Percentiles rank a stretch among this genome's conserved stretches.
phyloP scores from a whole-genome alignment of 352 stramenopile genomes.

The Phytophthora ramorum region DNA sequence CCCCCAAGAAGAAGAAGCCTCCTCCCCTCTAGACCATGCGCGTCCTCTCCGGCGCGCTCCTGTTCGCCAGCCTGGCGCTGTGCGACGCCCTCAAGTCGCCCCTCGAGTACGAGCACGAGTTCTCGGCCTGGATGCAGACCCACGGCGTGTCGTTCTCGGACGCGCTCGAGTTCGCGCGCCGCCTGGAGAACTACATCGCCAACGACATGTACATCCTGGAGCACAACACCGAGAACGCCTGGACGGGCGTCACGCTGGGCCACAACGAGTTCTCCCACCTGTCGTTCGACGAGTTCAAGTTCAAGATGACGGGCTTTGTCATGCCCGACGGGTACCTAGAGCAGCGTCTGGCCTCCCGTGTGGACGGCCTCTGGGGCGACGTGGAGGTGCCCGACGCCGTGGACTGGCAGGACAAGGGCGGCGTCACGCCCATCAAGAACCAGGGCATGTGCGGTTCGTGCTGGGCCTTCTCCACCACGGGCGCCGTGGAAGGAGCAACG shows the following conservation, averaged over 20 bases:
- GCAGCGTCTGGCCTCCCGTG: conserved; percentile 53
- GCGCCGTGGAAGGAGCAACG: conserved; percentile 96
- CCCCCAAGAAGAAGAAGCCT: conserved; percentile 22
- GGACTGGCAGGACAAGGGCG: conserved; percentile 95
- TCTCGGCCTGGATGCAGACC: conserved; percentile 64
- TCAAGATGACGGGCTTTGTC: conserved; percentile 61
- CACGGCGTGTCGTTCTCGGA: conserved; percentile 63
- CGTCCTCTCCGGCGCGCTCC: conserved; percentile 16
- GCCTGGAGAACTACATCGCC: conserved; percentile 80
- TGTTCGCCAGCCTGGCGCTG: conserved; percentile 41
- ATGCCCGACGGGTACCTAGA: conserved; percentile 69
- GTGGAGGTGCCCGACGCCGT: conserved; percentile 78
- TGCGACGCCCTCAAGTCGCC: conserved; percentile 58
- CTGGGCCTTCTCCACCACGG: conserved; percentile 98
- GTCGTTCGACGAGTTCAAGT: conserved; percentile 95
- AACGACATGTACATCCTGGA: conserved; percentile 91
- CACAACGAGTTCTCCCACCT: conserved; percentile 89
- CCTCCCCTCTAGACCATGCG: conserved; percentile 22
- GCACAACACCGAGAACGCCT: conserved; percentile 81
- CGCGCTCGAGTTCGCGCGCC: conserved; percentile 73
- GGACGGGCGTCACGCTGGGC: conserved; percentile 71
- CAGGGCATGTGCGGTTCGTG: conserved; percentile 96
- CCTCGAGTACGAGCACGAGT: conserved; percentile 76
- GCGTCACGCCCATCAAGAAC: conserved; percentile 93
- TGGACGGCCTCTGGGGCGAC: conserved; percentile 36